These are phyloP conservation scores for Sergeia podlipaevii DNA, from an alignment of 208 protist genomes.

Conservation along the genomic window DNA sequence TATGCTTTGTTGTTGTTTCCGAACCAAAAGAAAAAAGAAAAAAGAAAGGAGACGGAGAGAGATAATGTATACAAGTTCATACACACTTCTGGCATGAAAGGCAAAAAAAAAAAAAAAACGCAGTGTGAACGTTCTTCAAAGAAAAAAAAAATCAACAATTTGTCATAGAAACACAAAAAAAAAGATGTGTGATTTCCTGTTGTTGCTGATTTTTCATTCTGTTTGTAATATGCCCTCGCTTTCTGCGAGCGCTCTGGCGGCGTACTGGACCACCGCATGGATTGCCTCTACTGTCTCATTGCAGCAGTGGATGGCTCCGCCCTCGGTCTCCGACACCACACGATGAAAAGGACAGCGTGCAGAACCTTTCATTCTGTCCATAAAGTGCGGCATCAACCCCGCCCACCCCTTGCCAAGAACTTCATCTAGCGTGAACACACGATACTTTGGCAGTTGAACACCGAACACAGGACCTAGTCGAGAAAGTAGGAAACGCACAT, in stretches of 20 bases:
- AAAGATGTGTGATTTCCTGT: too few species aligned
- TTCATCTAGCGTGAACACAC: constrained; percentile 12
- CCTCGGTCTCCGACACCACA: too few species aligned
- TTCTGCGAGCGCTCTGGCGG: too few species aligned
- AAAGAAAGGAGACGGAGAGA: not conserved
- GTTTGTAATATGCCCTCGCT: too few species aligned
- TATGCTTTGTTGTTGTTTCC: too few species aligned
- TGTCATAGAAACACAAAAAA: too few species aligned
- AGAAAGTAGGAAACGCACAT: constrained; percentile 11
- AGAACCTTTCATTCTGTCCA: too few species aligned
- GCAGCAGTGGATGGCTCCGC: too few species aligned
- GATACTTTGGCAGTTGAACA: constrained; percentile 15
- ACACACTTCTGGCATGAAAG: constrained; percentile 2
- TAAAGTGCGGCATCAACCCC: not conserved
- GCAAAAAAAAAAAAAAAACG: constrained; percentile 13
- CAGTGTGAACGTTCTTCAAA: not conserved
- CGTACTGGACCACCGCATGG: too few species aligned
- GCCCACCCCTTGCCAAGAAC: constrained; percentile 13
- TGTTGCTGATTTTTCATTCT: too few species aligned
- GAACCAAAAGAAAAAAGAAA: not conserved
- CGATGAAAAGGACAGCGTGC: too few species aligned
- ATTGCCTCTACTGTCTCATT: too few species aligned
- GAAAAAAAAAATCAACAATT: constrained; percentile 1
- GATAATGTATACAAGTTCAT: not conserved
- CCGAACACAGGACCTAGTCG: constrained; percentile 9